phyloP scores from a whole-genome alignment of 106 monocot species.

The Vanilla planifolia region DNA sequence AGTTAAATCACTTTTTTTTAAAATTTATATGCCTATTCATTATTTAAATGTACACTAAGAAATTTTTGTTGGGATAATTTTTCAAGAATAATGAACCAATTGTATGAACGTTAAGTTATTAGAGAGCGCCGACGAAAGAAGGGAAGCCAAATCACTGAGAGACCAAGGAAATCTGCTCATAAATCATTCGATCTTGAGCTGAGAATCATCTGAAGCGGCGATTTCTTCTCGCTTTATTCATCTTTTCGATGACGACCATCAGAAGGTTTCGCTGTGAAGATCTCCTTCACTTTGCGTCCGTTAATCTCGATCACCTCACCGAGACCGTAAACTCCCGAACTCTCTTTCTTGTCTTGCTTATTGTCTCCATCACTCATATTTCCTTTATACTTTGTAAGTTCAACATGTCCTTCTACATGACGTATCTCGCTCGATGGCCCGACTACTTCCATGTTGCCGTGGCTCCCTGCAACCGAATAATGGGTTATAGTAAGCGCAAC shows the following conservation, averaged over 20 bases:
- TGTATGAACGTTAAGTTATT: no score
- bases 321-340: slow-evolving; percentile 48
- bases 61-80: no score
- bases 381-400: slow-evolving; percentile 38
- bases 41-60: no score
- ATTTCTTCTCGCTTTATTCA: no score
- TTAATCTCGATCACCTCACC: slow-evolving; percentile 96
- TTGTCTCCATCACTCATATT: neutral
- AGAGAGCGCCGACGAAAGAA: no score
- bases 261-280: slow-evolving; percentile 28
- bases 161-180: no score
- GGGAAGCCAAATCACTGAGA: no score
- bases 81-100: no score
- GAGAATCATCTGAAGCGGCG: no score
- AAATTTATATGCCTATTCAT: no score
- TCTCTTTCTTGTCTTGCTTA: slow-evolving; percentile 1
- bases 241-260: slow-evolving; percentile 24
- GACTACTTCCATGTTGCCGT: slow-evolving; percentile 95
- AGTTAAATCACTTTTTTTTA: no score
- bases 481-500: slow-evolving; percentile 66
- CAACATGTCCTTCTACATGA: slow-evolving; percentile 99
- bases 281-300: slow-evolving; percentile 60
- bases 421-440: slow-evolving; percentile 94
- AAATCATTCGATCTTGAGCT: no score
- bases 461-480: slow-evolving; percentile 51